Percentiles rank a stretch among this genome's conserved stretches.
Conservation (phyloP, 345 rosid species). For the Populus alba region DNA sequence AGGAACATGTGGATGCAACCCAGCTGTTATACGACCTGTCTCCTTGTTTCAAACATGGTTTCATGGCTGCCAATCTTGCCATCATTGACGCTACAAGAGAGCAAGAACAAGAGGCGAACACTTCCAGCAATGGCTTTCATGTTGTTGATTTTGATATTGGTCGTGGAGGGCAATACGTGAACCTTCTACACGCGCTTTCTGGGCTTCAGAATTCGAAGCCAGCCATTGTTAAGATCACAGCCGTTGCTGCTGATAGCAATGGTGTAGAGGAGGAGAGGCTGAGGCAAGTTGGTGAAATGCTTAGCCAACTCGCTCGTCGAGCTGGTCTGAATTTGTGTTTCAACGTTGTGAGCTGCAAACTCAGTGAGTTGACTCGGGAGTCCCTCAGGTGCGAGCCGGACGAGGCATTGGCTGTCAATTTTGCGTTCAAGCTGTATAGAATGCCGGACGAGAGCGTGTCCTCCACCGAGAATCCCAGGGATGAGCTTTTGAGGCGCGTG, state of each 20-base stretch:
- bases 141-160: constrained; percentile 85
- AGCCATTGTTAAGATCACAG: constrained; percentile 58
- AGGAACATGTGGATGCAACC: constrained; percentile 57
- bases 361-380: constrained; percentile 55
- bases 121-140: constrained; percentile 37
- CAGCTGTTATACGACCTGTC: constrained; percentile 62
- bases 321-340: constrained; percentile 49
- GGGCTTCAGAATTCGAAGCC: constrained; percentile 38
- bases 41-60: constrained; percentile 81
- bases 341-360: constrained; percentile 37
- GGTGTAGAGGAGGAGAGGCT: constrained; percentile 48
- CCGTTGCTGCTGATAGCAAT: constrained; percentile 40
- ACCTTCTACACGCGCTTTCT: constrained; percentile 68
- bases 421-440: constrained; percentile 67
- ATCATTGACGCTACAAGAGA: constrained; percentile 61
- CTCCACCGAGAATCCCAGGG: constrained; percentile 77
- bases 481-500: constrained; percentile 87
- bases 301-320: constrained; percentile 41
- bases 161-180: constrained; percentile 64
- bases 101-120: constrained; percentile 21
- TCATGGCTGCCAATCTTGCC: constrained; percentile 83
- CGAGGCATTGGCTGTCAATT: constrained; percentile 73
- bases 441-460: constrained; percentile 93
- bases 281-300: constrained; percentile 38
- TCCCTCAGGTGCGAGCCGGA: constrained; percentile 64